These are phyloP conservation scores for Ashbya aceris DNA, from an alignment of 1,139 yeast genomes.

Conservation along the genomic window DNA sequence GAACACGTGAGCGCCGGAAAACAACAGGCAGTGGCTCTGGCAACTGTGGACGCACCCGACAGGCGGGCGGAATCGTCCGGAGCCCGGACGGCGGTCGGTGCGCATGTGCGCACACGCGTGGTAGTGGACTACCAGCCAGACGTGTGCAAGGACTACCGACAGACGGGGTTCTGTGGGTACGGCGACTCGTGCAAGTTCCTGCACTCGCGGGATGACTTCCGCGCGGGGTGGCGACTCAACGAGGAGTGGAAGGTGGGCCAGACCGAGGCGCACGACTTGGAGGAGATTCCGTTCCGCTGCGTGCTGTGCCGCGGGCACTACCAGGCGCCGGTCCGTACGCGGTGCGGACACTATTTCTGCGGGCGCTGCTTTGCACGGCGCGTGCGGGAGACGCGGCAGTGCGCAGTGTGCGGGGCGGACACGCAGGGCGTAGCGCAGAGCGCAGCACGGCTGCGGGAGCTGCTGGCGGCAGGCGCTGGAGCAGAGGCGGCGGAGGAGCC, in stretches of 20 bases:
- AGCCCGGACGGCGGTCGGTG: conserved; percentile 32
- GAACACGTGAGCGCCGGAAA: background rate
- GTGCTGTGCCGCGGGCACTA: conserved; percentile 53
- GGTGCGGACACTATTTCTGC: conserved; percentile 62
- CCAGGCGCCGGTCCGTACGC: conserved; percentile 49
- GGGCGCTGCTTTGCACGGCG: conserved; percentile 50
- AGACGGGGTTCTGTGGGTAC: conserved; percentile 92
- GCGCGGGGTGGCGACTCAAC: conserved; percentile 57
- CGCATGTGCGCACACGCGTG: conserved; percentile 54
- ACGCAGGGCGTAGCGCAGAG: conserved; percentile 42
- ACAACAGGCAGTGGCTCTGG: background rate
- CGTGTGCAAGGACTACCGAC: conserved; percentile 84
- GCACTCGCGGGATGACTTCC: conserved; percentile 82
- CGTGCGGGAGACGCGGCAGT: conserved; percentile 39
- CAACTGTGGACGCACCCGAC: conserved; percentile 5
- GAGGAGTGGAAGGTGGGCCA: conserved; percentile 58
- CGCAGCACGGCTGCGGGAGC: conserved; percentile 17
- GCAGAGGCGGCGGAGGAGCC: too few relatives aligned
- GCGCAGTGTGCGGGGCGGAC: conserved; percentile 50
- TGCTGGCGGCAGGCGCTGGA: background rate
- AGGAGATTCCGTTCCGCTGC: conserved; percentile 51
- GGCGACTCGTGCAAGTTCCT: conserved; percentile 97
- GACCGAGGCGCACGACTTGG: conserved; percentile 8
- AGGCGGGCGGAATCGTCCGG: background rate
- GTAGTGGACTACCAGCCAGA: conserved; percentile 90